Base-by-base conservation (phyloP, 495 filamentous ascomycete genomes). In the Penicillium dipodomyicola region DNA sequence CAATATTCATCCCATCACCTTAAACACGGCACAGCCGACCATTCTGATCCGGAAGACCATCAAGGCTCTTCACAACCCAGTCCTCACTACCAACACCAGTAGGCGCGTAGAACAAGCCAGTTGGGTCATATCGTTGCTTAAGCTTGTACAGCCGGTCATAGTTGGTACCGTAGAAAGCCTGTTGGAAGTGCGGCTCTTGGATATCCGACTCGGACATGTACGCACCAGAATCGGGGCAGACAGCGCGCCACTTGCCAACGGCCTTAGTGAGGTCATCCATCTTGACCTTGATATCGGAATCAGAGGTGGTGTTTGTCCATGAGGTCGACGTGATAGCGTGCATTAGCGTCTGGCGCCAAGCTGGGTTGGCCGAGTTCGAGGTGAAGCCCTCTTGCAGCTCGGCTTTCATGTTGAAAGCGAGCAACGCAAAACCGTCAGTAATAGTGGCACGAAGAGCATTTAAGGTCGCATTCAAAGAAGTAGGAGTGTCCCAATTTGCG, bases 151-250 rank as follows among this genome's bases (percentile, higher is more conserved):
- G 65, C 10, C 77, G 68, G 1, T 56, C 62, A 60, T 87, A 87
- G 40, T 82, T 72, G n/a, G 41, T 51, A 0, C 84, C 86, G 44
- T 79, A 90, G 69, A 86, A 90, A 0, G 81, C 77, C 61, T 79
- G 72, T 49, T 85, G 80, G 71, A 82, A 88, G 48, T 84, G 65
- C 0, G 85, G 84, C 67, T 88, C 84, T 47, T 80, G 71, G n/a
- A 82, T 67, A 64, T 88, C 82, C 25, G 70, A 61, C 63, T 76
- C 72, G 33, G 64, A 65, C 67, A 73, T 68, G 53, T 74, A 74
- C 0, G 70, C 68, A n/a, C 71, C 71, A 0, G 69, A 50, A 0
- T 67, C 65, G 4, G 72, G 71, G 41, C 63, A 71, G 12, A 74
- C 67, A 17, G 73, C 67, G 37, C 80, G 75, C 80, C 80, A 83